Conservation (phyloP, 129 eudicot genomes). For the Deinandra increscens region DNA sequence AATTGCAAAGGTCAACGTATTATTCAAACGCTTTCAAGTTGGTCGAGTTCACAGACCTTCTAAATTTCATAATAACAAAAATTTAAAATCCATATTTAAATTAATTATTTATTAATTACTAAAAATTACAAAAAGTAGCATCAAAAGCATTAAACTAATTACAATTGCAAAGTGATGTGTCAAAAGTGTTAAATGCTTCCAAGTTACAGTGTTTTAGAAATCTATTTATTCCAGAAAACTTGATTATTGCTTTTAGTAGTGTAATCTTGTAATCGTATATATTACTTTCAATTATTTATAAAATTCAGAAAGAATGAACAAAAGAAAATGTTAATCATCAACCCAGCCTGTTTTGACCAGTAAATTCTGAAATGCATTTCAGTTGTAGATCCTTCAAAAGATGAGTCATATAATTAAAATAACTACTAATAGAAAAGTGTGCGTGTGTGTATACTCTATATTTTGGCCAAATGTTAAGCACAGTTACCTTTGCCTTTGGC, state of each 20-base stretch:
- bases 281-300: neutral
- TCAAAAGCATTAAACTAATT: neutral
- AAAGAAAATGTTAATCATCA: neutral
- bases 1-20: no score
- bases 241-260: neutral
- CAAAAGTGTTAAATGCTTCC: no score
- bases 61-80: no score
- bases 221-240: neutral
- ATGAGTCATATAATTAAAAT: neutral
- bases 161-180: no score
- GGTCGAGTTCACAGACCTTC: no score
- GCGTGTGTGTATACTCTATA: neutral
- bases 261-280: neutral
- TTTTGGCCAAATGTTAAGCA: neutral
- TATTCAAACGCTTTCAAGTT: no score
- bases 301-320: neutral
- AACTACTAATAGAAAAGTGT: neutral
- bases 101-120: no score
- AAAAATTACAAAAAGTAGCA: neutral
- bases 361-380: neutral
- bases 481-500: slow-evolving; percentile 88
- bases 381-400: neutral
- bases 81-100: no score
- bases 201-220: neutral
- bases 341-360: neutral